phyloP scores from a whole-genome alignment of 768 basidiomycete species.

The Lactifluus pinguis region DNA sequence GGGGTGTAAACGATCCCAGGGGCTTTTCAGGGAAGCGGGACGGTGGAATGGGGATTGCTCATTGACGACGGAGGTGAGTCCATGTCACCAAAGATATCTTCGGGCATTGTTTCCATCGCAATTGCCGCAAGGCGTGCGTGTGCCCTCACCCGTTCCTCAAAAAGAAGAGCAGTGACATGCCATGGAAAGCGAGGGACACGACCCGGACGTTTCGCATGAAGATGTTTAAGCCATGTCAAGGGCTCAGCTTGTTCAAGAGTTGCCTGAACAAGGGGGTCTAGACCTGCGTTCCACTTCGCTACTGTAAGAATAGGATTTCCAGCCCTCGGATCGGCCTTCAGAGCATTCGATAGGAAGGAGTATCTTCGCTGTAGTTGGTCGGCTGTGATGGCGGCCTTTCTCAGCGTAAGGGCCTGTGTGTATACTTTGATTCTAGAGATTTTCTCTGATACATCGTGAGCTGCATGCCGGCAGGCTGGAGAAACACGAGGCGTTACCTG shows the following conservation, averaged over 20 bases:
- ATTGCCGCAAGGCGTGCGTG: slow-evolving; percentile 30
- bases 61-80: slow-evolving; percentile 12
- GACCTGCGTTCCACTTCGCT: slow-evolving; percentile 52
- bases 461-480: not conserved
- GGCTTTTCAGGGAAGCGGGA: slow-evolving; percentile 13
- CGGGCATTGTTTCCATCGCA: slow-evolving; percentile 39
- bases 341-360: slow-evolving; percentile 36
- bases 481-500: slow-evolving; percentile 32
- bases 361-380: slow-evolving; percentile 65
- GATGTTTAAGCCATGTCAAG: slow-evolving; percentile 63
- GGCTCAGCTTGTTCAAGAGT: slow-evolving; percentile 59
- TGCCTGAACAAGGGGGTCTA: slow-evolving; percentile 38
- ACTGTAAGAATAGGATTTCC: slow-evolving; percentile 41
- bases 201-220: slow-evolving; percentile 38
- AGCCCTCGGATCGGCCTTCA: slow-evolving; percentile 26
- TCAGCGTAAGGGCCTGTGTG: slow-evolving; percentile 43
- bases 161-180: slow-evolving; percentile 58
- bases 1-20: slow-evolving; percentile 9
- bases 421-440: slow-evolving; percentile 43
- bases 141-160: slow-evolving; percentile 53
- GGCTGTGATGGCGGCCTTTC: slow-evolving; percentile 54
- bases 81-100: slow-evolving; percentile 25
- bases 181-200: slow-evolving; percentile 37
- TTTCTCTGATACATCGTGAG: slow-evolving; percentile 37
- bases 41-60: slow-evolving; percentile 14